phyloP scores from a whole-genome alignment of 306 rosid species.

The Trichosanthes truncata region DNA sequence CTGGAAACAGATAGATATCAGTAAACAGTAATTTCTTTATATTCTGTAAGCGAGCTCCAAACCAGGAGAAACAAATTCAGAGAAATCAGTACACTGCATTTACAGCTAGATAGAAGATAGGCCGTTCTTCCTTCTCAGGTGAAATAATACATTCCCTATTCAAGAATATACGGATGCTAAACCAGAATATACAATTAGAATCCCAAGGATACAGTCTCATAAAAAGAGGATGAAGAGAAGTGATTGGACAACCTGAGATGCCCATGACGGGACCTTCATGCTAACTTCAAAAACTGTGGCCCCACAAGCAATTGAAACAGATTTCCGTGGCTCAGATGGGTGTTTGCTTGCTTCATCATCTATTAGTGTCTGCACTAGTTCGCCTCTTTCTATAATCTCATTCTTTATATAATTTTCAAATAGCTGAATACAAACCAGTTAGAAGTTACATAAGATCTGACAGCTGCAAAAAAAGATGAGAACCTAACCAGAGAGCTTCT shows the following conservation, averaged over 20 bases:
- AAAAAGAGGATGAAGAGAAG: neutral
- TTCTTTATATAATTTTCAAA: slow-evolving; percentile 88
- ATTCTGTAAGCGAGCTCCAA: neutral
- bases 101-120: neutral
- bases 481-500: neutral
- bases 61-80: neutral
- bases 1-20: neutral
- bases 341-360: slow-evolving; percentile 41
- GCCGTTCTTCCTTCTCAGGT: neutral
- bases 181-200: neutral
- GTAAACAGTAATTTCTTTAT: neutral
- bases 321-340: slow-evolving; percentile 77
- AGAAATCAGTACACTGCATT: neutral
- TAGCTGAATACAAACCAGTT: slow-evolving; percentile 30
- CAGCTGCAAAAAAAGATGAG: slow-evolving; percentile 9
- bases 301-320: slow-evolving; percentile 91
- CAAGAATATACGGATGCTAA: neutral
- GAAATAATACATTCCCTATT: neutral
- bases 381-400: slow-evolving; percentile 79
- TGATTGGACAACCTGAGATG: slow-evolving; percentile 56
- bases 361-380: slow-evolving; percentile 45
- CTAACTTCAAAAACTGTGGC: slow-evolving; percentile 75
- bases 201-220: neutral
- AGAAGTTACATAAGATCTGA: slow-evolving; percentile 1
- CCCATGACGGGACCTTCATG: slow-evolving; percentile 95